Evolutionary conservation across 176 grass and related monocot genomes (phyloP).

Genomic region (Leersia perrieri): DNA sequence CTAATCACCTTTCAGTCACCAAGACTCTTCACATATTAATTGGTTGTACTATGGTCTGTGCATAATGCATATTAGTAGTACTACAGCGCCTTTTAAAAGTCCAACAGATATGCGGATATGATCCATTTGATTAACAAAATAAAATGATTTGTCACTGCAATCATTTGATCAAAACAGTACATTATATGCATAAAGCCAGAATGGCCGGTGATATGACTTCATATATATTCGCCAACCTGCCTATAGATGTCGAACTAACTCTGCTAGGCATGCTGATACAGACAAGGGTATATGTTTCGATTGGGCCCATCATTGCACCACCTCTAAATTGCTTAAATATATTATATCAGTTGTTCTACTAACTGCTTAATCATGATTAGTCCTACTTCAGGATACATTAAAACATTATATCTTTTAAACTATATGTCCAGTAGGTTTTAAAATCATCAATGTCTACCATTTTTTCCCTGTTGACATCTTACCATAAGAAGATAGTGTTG

Average conservation of each 20-base stretch:
- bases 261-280: neutral
- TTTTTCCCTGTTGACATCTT: neutral
- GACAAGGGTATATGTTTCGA: neutral
- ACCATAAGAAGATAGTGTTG: neutral
- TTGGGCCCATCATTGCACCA: neutral
- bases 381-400: neutral
- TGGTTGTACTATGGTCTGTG: neutral
- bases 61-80: neutral
- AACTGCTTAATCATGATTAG: neutral
- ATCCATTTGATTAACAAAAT: slow-evolving; percentile 30
- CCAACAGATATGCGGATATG: neutral
- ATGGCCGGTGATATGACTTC: slow-evolving; percentile 5
- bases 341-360: neutral
- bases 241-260: slow-evolving; percentile 19
- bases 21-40: slow-evolving; percentile 25
- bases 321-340: neutral
- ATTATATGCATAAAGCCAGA: slow-evolving; percentile 9
- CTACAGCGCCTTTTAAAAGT: neutral
- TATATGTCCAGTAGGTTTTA: neutral
- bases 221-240: slow-evolving; percentile 15
- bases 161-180: slow-evolving; percentile 1
- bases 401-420: neutral
- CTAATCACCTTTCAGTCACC: neutral
- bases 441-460: neutral
- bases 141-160: slow-evolving; percentile 20